These are phyloP conservation scores for Lasiosphaeria ovina DNA, from an alignment of 495 filamentous ascomycete genomes.

Conservation along the genomic window DNA sequence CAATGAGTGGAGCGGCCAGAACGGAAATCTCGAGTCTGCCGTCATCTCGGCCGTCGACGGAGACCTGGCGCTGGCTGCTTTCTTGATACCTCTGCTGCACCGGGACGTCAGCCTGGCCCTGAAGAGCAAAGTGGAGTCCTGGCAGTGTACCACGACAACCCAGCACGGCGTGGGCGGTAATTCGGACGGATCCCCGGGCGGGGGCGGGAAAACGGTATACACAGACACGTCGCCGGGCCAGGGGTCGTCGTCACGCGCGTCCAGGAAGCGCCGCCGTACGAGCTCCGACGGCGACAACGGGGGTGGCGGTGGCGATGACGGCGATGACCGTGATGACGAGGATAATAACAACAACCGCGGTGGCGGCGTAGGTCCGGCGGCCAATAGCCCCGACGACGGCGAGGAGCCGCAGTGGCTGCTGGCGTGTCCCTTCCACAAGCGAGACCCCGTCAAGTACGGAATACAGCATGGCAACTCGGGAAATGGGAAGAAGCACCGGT, in stretches of 20 bases:
- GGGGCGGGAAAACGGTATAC: conserved; percentile 12
- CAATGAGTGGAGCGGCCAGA: conserved; percentile 29
- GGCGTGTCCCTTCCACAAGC: conserved; percentile 28
- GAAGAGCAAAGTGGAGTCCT: conserved; percentile 26
- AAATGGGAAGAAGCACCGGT: conserved; percentile 23
- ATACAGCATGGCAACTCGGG: conserved; percentile 21
- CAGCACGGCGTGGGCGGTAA: neutral
- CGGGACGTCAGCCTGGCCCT: conserved; percentile 20
- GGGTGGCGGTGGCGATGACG: conserved; percentile 12
- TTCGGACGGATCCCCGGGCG: conserved; percentile 12
- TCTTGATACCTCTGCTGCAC: conserved; percentile 25
- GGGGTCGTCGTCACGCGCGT: conserved; percentile 1
- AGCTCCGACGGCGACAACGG: conserved; percentile 13
- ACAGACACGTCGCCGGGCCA: conserved; percentile 13
- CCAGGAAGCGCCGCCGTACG: conserved; percentile 19
- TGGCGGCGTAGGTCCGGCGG: conserved; percentile 3
- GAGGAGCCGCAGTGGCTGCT: conserved; percentile 13
- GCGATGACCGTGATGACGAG: conserved; percentile 20
- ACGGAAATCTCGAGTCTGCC: conserved; percentile 23
- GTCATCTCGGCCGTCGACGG: conserved; percentile 26
- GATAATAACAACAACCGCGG: conserved; percentile 8
- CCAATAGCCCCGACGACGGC: conserved; percentile 7
- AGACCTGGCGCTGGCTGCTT: conserved; percentile 22
- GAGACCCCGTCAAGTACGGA: conserved; percentile 25
- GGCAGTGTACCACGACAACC: conserved; percentile 21